Percentiles rank a stretch among this genome's conserved stretches.
phyloP scores from a whole-genome alignment of 1,139 yeast species.

The Yamadazyma diddensiae region DNA sequence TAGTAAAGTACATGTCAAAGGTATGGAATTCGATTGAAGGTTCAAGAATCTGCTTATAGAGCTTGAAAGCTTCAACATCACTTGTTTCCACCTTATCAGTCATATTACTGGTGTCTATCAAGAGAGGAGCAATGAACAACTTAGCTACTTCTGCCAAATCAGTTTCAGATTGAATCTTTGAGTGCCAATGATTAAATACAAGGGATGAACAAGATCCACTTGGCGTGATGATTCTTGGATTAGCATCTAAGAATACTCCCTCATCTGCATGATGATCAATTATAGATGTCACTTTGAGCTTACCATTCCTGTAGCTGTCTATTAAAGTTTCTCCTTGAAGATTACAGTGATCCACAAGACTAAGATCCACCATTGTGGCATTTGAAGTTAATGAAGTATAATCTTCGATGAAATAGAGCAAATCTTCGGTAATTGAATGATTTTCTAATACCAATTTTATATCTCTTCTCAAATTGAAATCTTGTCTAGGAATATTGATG shows the following conservation, averaged over 20 bases:
- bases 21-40: conserved; percentile 1
- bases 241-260: conserved; percentile 38
- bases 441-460: conserved; percentile 50
- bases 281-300: conserved; percentile 50
- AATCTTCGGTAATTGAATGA: conserved; percentile 46
- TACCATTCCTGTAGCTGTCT: conserved; percentile 19
- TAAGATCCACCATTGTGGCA: conserved; percentile 30
- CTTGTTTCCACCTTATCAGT: conserved; percentile 53
- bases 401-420: conserved; percentile 69
- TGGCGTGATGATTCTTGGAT: conserved; percentile 58
- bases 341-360: conserved; percentile 81
- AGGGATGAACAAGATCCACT: conserved; percentile 80
- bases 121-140: conserved; percentile 62
- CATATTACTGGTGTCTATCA: conserved; percentile 71
- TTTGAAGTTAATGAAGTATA: conserved; percentile 17
- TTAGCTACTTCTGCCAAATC: conserved; percentile 35
- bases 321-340: conserved; percentile 50
- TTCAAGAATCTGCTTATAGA: conserved; percentile 7
- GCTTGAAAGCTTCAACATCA: conserved; percentile 46
- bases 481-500: conserved; percentile 66
- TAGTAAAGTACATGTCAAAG: conserved; percentile 8
- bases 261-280: conserved; percentile 91
- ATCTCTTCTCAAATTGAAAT: conserved; percentile 69
- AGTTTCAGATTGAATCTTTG: conserved; percentile 18
- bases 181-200: conserved; percentile 61